Percentiles rank a stretch among this genome's conserved stretches.
Evolutionary conservation across 352 stramenopile genomes (phyloP).

Genomic region (Pythium dissimile): DNA sequence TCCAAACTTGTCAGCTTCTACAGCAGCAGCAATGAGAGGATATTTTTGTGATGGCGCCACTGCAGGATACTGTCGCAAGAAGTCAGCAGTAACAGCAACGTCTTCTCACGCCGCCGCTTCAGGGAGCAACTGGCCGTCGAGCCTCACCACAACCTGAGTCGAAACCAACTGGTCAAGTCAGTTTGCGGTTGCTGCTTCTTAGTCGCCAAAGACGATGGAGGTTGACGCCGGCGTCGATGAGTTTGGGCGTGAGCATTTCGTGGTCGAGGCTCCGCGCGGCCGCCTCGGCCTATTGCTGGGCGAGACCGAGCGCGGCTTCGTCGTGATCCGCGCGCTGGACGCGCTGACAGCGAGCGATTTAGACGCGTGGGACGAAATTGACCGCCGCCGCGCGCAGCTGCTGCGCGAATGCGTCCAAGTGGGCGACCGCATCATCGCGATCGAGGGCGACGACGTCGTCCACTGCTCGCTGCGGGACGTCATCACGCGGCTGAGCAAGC

Average conservation of each 20-base stretch:
- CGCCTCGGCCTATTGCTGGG: constrained; percentile 51
- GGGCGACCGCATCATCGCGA: constrained; percentile 46
- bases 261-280: constrained; percentile 40
- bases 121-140: too few species aligned
- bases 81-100: too few species aligned
- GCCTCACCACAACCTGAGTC: not conserved
- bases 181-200: too few species aligned
- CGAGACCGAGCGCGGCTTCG: constrained; percentile 40
- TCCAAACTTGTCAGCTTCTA: too few species aligned
- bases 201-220: constrained; percentile 19
- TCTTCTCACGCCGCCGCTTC: too few species aligned
- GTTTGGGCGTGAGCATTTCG: constrained; percentile 47
- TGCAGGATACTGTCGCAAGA: too few species aligned
- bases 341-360: constrained; percentile 19
- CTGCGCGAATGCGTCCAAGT: constrained; percentile 32
- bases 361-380: constrained; percentile 27
- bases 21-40: too few species aligned
- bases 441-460: constrained; percentile 45
- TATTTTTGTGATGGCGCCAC: too few species aligned
- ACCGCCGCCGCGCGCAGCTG: constrained; percentile 30
- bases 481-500: constrained; percentile 40
- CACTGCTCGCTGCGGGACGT: constrained; percentile 41
- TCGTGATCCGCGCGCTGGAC: constrained; percentile 47
- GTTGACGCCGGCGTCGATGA: constrained; percentile 29
- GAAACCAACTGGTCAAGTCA: constrained; percentile 1